Evolutionary conservation across 2,329 filamentous ascomycete species (phyloP).

Genomic region (Xylariales sp.): DNA sequence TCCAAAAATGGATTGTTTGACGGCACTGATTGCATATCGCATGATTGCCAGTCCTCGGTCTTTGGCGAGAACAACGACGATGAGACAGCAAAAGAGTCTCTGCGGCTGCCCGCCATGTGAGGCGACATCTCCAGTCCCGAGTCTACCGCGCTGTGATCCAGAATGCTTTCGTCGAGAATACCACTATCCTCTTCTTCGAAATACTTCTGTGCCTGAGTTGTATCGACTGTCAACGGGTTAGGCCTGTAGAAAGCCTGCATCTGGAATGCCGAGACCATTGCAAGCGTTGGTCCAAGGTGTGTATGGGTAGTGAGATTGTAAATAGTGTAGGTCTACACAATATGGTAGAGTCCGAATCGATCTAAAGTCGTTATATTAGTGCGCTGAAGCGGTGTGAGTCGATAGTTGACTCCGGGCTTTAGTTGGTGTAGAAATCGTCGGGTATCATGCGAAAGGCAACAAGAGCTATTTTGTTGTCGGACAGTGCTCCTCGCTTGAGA

Average conservation of each 20-base stretch:
- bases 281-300: conserved; percentile 19
- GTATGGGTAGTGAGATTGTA: conserved; percentile 7
- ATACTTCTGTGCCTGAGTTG: conserved; percentile 49
- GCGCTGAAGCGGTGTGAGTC: conserved; percentile 7
- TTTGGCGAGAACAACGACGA: conserved; percentile 60
- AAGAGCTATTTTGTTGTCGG: background rate
- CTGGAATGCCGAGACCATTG: conserved; percentile 48
- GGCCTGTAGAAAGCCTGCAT: conserved; percentile 49
- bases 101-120: conserved; percentile 56
- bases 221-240: conserved; percentile 49
- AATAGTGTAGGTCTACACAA: conserved; percentile 7
- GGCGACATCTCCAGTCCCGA: conserved; percentile 61
- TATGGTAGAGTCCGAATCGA: conserved; percentile 3
- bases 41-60: conserved; percentile 58
- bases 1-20: conserved; percentile 62
- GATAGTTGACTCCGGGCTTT: background rate
- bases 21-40: conserved; percentile 60
- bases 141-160: conserved; percentile 56
- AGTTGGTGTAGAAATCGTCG: background rate
- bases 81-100: conserved; percentile 58
- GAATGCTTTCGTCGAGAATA: conserved; percentile 56
- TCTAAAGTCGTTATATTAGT: conserved; percentile 9
- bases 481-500: background rate
- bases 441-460: background rate
- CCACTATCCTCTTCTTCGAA: conserved; percentile 58